Evolutionary conservation across 768 basidiomycete genomes (phyloP).

Genomic region (Imleria badia): DNA sequence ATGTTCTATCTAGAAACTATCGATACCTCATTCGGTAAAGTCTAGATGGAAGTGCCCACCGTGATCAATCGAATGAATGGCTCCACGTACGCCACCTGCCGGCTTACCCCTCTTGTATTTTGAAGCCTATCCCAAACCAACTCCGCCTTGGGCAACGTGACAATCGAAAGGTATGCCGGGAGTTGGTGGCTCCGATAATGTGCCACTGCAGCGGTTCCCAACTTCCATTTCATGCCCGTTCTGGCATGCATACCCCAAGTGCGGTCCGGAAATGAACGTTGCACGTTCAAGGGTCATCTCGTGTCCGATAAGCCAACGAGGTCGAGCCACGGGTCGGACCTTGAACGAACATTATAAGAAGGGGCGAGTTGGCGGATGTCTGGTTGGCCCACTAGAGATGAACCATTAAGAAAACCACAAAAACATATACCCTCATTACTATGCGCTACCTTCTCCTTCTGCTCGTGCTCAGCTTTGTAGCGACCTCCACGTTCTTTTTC

Average conservation of each 20-base stretch:
- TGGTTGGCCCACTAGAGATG: slow-evolving; percentile 29
- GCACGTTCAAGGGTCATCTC: slow-evolving; percentile 29
- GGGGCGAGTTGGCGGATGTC: background rate
- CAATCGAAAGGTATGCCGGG: slow-evolving; percentile 3
- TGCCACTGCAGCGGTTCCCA: background rate
- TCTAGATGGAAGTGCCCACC: background rate
- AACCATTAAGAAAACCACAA: slow-evolving; percentile 21
- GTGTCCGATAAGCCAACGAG: slow-evolving; percentile 10
- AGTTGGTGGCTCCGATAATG: background rate
- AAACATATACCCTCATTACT: background rate
- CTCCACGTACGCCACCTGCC: slow-evolving; percentile 1
- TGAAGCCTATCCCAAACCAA: background rate
- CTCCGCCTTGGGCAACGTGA: slow-evolving; percentile 2
- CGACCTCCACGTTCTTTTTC: slow-evolving; percentile 30
- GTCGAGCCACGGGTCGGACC: slow-evolving; percentile 16
- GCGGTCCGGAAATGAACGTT: slow-evolving; percentile 24
- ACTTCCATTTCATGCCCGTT: slow-evolving; percentile 20
- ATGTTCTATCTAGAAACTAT: slow-evolving; percentile 19
- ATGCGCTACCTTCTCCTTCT: slow-evolving; percentile 30
- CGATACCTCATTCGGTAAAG: slow-evolving; percentile 9
- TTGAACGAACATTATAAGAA: slow-evolving; percentile 28
- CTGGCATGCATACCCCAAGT: slow-evolving; percentile 1
- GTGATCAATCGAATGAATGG: background rate
- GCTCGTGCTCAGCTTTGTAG: slow-evolving; percentile 30
- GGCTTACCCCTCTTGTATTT: background rate